Conservation (phyloP, 2,329 filamentous ascomycete genomes). For the Pseudogymnoascus sp. region DNA sequence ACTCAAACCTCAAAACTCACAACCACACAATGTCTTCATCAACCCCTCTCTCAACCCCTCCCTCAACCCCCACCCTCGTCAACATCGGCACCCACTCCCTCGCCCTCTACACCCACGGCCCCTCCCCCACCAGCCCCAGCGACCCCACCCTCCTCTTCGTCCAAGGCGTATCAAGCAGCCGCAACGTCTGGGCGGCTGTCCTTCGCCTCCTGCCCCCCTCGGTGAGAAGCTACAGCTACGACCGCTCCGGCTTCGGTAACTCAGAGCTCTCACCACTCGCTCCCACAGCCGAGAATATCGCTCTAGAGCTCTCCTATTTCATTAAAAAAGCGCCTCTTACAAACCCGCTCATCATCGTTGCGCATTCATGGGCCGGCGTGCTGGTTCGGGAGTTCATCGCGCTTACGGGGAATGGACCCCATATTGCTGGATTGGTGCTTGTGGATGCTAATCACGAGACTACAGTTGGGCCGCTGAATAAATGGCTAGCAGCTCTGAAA, state of each 20-base stretch:
- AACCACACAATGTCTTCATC: background rate
- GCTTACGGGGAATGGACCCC: background rate
- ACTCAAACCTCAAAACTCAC: background rate
- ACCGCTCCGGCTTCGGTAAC: constrained; percentile 15
- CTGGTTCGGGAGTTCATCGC: constrained; percentile 13
- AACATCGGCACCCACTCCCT: constrained; percentile 15
- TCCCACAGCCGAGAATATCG: constrained; percentile 14
- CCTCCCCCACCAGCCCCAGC: background rate
- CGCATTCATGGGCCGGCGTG: constrained; percentile 17
- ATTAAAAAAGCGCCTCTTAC: constrained; percentile 11
- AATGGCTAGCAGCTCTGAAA: background rate
- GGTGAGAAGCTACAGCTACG: constrained; percentile 13
- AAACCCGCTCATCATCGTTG: constrained; percentile 15
- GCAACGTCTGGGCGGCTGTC: constrained; percentile 14
- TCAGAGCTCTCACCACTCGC: constrained; percentile 10
- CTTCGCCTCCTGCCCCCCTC: constrained; percentile 5
- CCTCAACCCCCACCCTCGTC: background rate
- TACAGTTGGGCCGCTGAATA: background rate
- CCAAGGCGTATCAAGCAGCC: constrained; percentile 10
- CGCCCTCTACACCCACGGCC: constrained; percentile 11
- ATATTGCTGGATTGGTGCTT: constrained; percentile 18
- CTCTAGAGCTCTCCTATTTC: constrained; percentile 13
- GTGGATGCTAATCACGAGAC: constrained; percentile 17
- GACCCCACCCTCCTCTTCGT: constrained; percentile 14
- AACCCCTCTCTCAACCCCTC: background rate